A percentile compares a stretch with the other conserved stretches of the same genome.
phyloP scores from a whole-genome alignment of 345 rosid genomes.

The Dovyalis caffra region DNA sequence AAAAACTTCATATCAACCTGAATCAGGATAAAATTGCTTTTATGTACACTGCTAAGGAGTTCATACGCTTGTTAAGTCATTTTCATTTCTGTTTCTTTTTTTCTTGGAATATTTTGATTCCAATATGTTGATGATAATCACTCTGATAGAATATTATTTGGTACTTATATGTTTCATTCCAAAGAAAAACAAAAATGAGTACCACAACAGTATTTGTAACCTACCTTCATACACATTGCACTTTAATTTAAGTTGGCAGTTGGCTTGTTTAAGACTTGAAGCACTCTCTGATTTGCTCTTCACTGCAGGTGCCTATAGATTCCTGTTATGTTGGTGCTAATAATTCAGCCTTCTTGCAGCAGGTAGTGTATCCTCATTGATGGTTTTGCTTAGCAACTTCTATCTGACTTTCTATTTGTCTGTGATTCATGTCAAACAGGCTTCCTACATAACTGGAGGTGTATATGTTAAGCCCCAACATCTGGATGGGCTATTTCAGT shows the following conservation, averaged over 20 bases:
- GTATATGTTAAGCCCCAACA: constrained; percentile 88
- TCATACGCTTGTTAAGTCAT: too few relatives aligned
- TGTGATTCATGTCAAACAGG: constrained; percentile 43
- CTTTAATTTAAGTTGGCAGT: too few relatives aligned
- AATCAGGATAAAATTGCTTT: too few relatives aligned
- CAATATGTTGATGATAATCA: background rate
- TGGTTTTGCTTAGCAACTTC: constrained; percentile 5
- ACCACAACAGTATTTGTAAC: too few relatives aligned
- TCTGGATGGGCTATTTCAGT: constrained; percentile 85
- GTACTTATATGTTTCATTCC: background rate
- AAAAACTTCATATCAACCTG: too few relatives aligned
- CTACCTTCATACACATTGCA: background rate
- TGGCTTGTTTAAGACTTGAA: background rate
- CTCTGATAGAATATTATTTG: background rate
- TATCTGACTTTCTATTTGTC: constrained; percentile 17
- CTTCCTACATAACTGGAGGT: constrained; percentile 89
- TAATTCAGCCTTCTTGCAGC: constrained; percentile 91
- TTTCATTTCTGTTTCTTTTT: too few relatives aligned
- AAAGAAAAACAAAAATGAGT: background rate
- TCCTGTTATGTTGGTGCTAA: constrained; percentile 80
- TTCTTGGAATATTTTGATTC: too few relatives aligned
- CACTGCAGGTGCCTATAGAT: constrained; percentile 84
- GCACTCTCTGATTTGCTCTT: constrained; percentile 1
- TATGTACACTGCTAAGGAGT: too few relatives aligned
- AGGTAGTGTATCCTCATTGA: constrained; percentile 42